A percentile compares a stretch with the other conserved stretches of the same genome.
Evolutionary conservation across 2,329 filamentous ascomycete species (phyloP).

Genomic region (Calonectria henricotiae): DNA sequence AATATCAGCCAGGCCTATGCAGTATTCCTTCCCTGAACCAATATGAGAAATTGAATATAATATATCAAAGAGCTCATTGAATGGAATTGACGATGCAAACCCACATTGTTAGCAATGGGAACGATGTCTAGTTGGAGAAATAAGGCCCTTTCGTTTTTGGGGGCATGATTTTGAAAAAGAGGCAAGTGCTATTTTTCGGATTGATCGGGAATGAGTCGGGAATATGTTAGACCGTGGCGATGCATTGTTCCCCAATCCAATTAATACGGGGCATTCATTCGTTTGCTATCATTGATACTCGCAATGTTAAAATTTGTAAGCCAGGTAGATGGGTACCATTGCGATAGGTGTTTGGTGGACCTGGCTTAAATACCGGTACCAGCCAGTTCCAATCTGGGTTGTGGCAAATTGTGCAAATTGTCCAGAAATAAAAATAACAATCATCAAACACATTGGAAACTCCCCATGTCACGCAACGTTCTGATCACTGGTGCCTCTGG

Average conservation of each 20-base stretch:
- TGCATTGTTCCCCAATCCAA: not conserved
- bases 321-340: not conserved
- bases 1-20: not conserved
- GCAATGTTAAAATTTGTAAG: not conserved
- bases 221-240: not conserved
- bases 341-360: not conserved
- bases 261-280: not conserved
- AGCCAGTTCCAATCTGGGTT: not conserved
- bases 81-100: too few relatives aligned
- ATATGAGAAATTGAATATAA: too few relatives aligned
- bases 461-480: constrained; percentile 54
- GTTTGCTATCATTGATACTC: not conserved
- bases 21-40: too few relatives aligned
- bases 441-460: not conserved
- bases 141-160: too few relatives aligned
- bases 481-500: constrained; percentile 69
- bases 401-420: not conserved
- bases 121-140: too few relatives aligned
- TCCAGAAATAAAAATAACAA: not conserved
- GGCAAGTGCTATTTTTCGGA: not conserved
- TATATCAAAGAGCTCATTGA: too few relatives aligned
- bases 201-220: not conserved
- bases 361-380: not conserved
- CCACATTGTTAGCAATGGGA: too few relatives aligned
- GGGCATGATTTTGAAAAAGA: too few relatives aligned